These are phyloP conservation scores for Fusarium sp. DNA, from an alignment of 2,329 filamentous ascomycete genomes.

Conservation along the genomic window DNA sequence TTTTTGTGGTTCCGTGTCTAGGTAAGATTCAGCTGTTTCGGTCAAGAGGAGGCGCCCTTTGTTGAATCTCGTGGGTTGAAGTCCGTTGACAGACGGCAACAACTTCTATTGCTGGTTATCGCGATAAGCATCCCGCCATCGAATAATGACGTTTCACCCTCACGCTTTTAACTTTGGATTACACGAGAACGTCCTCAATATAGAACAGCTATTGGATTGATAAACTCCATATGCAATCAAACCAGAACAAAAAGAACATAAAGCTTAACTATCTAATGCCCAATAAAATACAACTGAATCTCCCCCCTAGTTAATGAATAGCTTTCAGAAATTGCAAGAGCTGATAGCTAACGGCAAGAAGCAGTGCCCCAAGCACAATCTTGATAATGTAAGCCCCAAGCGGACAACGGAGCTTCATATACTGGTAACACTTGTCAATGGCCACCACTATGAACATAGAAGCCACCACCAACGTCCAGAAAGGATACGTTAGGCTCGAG, in stretches of 20 bases:
- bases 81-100: not conserved
- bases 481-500: not conserved
- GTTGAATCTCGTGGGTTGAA: not conserved
- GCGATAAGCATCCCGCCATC: constrained; percentile 31
- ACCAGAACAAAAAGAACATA: too few species aligned
- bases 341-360: not conserved
- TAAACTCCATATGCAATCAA: too few species aligned
- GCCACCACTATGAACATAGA: not conserved
- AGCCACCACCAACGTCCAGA: not conserved
- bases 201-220: too few species aligned
- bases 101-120: constrained; percentile 30
- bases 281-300: too few species aligned
- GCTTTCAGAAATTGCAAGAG: not conserved
- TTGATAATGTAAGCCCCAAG: not conserved
- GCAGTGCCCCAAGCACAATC: not conserved
- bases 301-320: not conserved
- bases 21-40: not conserved
- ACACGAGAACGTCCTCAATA: not conserved
- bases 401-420: not conserved
- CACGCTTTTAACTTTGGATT: not conserved
- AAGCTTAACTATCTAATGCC: not conserved
- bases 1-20: not conserved
- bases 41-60: not conserved
- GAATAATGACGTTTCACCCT: constrained; percentile 4
- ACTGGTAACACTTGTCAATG: not conserved